A percentile compares a stretch with the other conserved stretches of the same genome.
These are phyloP conservation scores for Pseudoperonospora humuli DNA, from an alignment of 352 stramenopile species.

Conservation along the genomic window DNA sequence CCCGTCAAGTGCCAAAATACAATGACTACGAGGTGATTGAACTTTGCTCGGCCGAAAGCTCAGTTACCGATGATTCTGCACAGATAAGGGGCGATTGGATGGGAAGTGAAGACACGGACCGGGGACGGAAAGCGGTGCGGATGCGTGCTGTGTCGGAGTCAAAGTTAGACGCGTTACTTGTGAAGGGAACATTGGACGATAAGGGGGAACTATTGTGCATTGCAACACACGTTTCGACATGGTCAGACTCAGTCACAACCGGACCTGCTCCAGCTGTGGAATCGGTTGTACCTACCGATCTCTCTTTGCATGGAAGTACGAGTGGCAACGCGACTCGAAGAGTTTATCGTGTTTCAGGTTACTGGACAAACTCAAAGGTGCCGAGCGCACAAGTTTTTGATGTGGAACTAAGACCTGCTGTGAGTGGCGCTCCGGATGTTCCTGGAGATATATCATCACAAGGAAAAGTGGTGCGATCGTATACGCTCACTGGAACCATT, in stretches of 20 bases:
- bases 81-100: conserved; percentile 68
- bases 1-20: conserved; percentile 78
- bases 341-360: conserved; percentile 53
- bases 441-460: conserved; percentile 14
- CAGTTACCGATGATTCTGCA: conserved; percentile 6
- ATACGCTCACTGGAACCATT: conserved; percentile 57
- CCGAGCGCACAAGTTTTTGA: conserved; percentile 70
- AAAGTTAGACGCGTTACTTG: conserved; percentile 38
- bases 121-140: conserved; percentile 48
- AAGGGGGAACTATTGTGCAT: conserved; percentile 63
- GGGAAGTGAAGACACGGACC: conserved; percentile 63
- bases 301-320: background rate
- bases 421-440: conserved; percentile 9
- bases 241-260: conserved; percentile 30
- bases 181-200: conserved; percentile 62
- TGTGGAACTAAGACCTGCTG: conserved; percentile 47
- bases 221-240: conserved; percentile 35
- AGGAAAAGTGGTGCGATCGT: conserved; percentile 16
- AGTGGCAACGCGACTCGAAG: conserved; percentile 3
- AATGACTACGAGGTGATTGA: conserved; percentile 87
- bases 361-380: conserved; percentile 68
- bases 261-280: conserved; percentile 9
- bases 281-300: conserved; percentile 7
- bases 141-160: conserved; percentile 55
- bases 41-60: conserved; percentile 29